A percentile compares a stretch with the other conserved stretches of the same genome.
These are phyloP conservation scores for Hanseniaspora hatyaiensis DNA, from an alignment of 805 yeast species.

Conservation along the genomic window DNA sequence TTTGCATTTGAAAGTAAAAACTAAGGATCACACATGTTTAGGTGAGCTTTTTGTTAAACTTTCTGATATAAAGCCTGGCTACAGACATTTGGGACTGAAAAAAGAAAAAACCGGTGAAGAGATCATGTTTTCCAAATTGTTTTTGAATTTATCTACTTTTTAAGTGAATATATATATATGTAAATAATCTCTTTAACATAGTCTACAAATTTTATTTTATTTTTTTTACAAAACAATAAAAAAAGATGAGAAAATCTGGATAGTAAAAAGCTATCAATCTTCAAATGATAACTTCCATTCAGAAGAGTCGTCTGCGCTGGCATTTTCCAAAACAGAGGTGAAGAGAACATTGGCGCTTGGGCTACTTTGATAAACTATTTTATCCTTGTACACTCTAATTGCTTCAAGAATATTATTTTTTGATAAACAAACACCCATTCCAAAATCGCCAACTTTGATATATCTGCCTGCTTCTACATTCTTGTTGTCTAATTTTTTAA, in stretches of 20 bases:
- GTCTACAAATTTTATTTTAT: too few relatives aligned
- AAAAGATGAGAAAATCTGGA: too few relatives aligned
- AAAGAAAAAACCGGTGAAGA: conserved; percentile 69
- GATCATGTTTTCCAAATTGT: conserved; percentile 46
- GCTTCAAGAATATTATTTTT: conserved; percentile 17
- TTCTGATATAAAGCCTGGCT: conserved; percentile 60
- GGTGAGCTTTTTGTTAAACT: conserved; percentile 57
- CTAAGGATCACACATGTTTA: conserved; percentile 31
- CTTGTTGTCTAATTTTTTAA: not conserved
- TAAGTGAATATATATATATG: not conserved
- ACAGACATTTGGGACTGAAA: conserved; percentile 65
- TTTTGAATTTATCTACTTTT: conserved; percentile 25
- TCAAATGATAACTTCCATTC: conserved; percentile 6
- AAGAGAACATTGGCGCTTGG: conserved; percentile 4
- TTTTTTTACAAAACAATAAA: too few relatives aligned
- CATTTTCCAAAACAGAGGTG: not conserved
- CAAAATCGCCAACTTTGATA: conserved; percentile 41
- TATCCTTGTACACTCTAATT: conserved; percentile 13
- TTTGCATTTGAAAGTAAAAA: conserved; percentile 41
- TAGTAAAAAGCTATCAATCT: not conserved
- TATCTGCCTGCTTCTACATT: conserved; percentile 30
- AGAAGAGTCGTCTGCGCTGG: not conserved
- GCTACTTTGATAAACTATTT: conserved; percentile 13
- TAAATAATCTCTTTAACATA: too few relatives aligned
- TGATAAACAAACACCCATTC: conserved; percentile 38